phyloP scores from a whole-genome alignment of 106 monocot species.

The Allium cepa region DNA sequence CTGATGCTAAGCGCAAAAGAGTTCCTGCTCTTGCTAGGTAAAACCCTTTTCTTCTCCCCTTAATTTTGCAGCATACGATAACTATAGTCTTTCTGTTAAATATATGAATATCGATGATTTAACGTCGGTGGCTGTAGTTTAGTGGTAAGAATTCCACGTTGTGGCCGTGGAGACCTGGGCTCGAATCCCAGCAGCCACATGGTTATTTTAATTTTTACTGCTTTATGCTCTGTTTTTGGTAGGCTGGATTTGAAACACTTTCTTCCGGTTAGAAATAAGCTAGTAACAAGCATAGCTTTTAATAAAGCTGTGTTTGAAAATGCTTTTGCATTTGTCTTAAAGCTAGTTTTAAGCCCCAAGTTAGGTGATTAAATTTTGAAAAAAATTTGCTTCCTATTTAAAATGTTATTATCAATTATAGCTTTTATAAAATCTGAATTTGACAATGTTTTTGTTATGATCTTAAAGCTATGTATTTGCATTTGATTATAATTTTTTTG shows the following conservation, averaged over 20 bases:
- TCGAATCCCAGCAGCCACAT: constrained; percentile 97
- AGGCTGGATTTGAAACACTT: too few species aligned
- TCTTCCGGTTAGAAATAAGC: too few species aligned
- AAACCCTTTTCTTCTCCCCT: background rate
- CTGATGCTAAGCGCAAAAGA: constrained; percentile 7
- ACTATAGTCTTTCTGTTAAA: background rate
- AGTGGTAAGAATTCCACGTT: constrained; percentile 99
- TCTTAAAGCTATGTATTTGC: too few species aligned
- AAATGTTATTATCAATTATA: too few species aligned
- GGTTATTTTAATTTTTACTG: background rate
- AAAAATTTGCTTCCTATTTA: too few species aligned
- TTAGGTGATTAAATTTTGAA: too few species aligned
- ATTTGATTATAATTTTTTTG: background rate
- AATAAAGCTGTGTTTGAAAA: too few species aligned
- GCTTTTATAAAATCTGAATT: too few species aligned
- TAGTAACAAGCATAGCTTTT: too few species aligned
- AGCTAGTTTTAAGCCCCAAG: too few species aligned
- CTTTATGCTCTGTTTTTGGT: background rate
- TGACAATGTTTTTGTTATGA: too few species aligned
- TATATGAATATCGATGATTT: background rate
- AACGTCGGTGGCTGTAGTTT: constrained; percentile 84
- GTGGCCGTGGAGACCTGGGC: constrained; percentile 99
- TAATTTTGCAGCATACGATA: background rate
- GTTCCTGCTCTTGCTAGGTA: constrained; percentile 23
- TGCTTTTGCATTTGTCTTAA: too few species aligned